A percentile compares a stretch with the other conserved stretches of the same genome.
Evolutionary conservation across 148 eudicot genomes (phyloP).

Genomic region (Fagopyrum tataricum): DNA sequence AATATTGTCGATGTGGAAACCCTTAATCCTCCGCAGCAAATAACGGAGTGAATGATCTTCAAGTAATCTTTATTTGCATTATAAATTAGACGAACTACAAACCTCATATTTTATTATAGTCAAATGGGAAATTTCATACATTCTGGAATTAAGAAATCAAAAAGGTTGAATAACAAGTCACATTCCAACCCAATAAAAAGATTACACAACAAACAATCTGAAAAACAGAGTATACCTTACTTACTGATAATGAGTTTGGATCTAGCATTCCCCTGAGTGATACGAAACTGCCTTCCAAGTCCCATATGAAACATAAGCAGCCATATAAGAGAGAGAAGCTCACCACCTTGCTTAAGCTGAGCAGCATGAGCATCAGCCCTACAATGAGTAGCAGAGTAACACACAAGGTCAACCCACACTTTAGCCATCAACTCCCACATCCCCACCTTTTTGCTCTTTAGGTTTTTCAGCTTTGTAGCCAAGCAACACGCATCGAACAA

Average conservation of each 20-base stretch:
- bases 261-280: constrained; percentile 6
- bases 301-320: constrained; percentile 13
- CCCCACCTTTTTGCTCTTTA: neutral
- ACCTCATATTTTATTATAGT: neutral
- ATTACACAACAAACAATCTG: neutral
- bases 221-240: neutral
- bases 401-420: constrained; percentile 10
- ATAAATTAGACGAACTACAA: neutral
- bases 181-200: neutral
- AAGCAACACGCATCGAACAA: constrained; percentile 3
- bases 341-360: constrained; percentile 2
- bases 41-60: constrained; percentile 93
- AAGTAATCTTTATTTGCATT: constrained; percentile 69
- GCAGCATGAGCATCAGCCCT: neutral
- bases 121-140: neutral
- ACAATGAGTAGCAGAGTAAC: constrained; percentile 9
- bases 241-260: neutral
- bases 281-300: constrained; percentile 4
- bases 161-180: neutral
- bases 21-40: too few species aligned
- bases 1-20: too few species aligned
- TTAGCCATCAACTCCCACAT: constrained; percentile 9
- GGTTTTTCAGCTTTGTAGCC: neutral
- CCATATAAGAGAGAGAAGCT: constrained; percentile 12
- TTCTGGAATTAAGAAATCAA: neutral